Evolutionary conservation across 1,139 yeast species (phyloP), one percentile per base, ranked within the genome.

Genomic region (Saccharomyces hybrid): DNA sequence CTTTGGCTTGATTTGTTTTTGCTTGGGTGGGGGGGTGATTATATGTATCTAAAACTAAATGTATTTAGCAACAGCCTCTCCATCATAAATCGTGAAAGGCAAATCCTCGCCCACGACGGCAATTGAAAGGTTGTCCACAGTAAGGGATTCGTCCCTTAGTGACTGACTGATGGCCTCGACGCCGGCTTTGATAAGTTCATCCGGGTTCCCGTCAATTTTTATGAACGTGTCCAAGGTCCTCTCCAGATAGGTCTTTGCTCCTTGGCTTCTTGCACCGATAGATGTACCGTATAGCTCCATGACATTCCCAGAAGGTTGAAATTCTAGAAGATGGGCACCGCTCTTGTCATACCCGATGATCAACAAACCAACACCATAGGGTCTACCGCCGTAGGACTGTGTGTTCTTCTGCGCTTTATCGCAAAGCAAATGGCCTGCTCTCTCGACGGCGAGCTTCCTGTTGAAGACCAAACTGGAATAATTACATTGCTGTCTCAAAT

Each of bases 251-350:
- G 99, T 93, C 74, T 96, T 82, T 14, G 97, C 97, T 50, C 98
- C 98, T 74, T 93, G 99, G 1, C 98, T 90, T 69, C 99, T 82
- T 14, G 99, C 99, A 51, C 99, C 99, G 68, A 93, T 90, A 47
- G 99, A 96, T 9, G 97, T 86, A 46, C 97, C 99, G 62, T 78
- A 82, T 69, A 91, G 88, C 70, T 93, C 98, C 68, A 90, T 78
- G 26, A 87, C 95, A 31, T 95, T 85, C 3, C 99, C 99, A 9
- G 96, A 86, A 25, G 99, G 99, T 69, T 88, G 91, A 73, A 93
- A 95, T 75, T 95, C 99, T 70, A 83, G 86, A 62, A 93, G 76
- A 72, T 93, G 99, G 11, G 98, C 88, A 9, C 99, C 99, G 42
- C 90, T 81, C 68, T 88, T 96, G 70, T 93, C 99, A 68, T 82